Percentiles rank a stretch among this genome's conserved stretches.
Evolutionary conservation across 2,329 filamentous ascomycete genomes (phyloP).

Genomic region (Xylaria hypoxylon): DNA sequence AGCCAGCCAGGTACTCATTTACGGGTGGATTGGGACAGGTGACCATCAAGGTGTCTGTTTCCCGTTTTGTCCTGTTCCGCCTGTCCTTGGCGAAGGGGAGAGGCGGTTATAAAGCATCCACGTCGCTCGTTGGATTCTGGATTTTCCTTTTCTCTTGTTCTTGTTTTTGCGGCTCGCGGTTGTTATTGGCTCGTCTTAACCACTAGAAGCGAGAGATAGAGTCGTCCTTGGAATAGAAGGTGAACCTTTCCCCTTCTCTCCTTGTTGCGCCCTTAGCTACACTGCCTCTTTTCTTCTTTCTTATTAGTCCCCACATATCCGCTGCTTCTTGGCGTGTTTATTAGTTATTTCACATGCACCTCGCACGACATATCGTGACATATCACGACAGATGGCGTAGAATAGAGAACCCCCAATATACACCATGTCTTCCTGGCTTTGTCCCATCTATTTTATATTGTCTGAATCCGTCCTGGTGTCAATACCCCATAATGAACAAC

Average conservation of each 20-base stretch:
- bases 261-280: background rate
- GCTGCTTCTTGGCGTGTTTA: conserved; percentile 5
- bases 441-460: background rate
- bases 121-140: no score
- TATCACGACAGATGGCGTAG: conserved; percentile 30
- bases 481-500: background rate
- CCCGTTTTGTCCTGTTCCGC: conserved; percentile 3
- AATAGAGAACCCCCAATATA: conserved; percentile 1
- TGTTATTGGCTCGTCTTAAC: background rate
- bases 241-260: background rate
- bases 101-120: conserved; percentile 32
- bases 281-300: background rate
- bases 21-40: conserved; percentile 6
- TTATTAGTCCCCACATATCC: background rate
- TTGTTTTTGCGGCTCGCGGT: background rate
- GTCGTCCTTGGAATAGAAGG: background rate
- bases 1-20: conserved; percentile 34
- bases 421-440: background rate
- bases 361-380: conserved; percentile 34
- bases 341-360: conserved; percentile 19
- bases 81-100: conserved; percentile 22
- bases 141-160: background rate
- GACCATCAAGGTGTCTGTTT: conserved; percentile 37
- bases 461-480: background rate
- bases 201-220: background rate